phyloP scores from a whole-genome alignment of 345 rosid genomes.

The Eucalyptus pauciflora region DNA sequence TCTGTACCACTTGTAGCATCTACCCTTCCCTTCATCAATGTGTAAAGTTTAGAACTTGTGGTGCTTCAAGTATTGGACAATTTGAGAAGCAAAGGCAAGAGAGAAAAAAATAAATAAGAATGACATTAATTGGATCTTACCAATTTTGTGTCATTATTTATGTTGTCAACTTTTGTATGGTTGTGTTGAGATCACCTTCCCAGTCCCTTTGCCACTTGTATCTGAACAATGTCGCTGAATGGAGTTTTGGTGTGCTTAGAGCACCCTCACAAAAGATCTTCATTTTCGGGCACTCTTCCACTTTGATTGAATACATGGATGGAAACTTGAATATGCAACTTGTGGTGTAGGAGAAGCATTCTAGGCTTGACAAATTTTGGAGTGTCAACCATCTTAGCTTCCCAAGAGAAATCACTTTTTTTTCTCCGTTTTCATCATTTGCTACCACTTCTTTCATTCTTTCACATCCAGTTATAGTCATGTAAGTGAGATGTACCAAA shows the following conservation, averaged over 20 bases:
- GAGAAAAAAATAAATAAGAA: not conserved
- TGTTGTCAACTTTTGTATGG: not conserved
- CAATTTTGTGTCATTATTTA: not conserved
- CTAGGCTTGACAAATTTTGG: rapidly evolving
- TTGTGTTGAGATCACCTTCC: not conserved
- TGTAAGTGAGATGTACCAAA: rapidly evolving
- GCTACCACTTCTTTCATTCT: not conserved
- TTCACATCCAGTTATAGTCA: not conserved
- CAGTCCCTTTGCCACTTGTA: rapidly evolving
- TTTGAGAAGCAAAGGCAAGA: not conserved
- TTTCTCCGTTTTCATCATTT: rapidly evolving
- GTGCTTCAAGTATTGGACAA: not conserved
- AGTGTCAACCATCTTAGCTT: rapidly evolving
- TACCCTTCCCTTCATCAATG: not conserved
- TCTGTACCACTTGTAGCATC: rapidly evolving
- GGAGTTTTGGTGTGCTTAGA: rapidly evolving
- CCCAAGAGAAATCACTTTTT: not conserved
- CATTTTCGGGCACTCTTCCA: not conserved
- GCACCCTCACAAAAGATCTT: not conserved
- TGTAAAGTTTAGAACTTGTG: not conserved
- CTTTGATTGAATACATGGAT: rapidly evolving
- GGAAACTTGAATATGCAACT: not conserved
- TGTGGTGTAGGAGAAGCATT: not conserved
- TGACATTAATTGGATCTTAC: not conserved
- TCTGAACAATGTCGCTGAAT: rapidly evolving